Base-by-base conservation (phyloP, 2,329 filamentous ascomycete species). In the Fusarium setosum region DNA sequence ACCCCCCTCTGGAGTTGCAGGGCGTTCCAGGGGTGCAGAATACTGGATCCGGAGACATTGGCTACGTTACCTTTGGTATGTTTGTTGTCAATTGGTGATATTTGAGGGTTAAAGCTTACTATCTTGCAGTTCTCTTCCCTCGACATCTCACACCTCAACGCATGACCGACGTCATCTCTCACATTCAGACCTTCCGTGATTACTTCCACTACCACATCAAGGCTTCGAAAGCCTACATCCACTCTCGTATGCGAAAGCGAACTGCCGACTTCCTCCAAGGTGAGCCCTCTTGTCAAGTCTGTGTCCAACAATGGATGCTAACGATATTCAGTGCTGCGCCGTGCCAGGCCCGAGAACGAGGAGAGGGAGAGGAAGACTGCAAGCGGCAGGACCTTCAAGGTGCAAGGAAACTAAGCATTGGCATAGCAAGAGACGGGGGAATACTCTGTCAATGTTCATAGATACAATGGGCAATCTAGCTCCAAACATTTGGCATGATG, bases 201-300 rank as follows among this genome's bases (percentile, higher is more conserved):
- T 99, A 99, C 81, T 99, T 99, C 86, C 96, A 99, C 80, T 99
- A 99, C 80, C 96, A 99, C 81, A 99, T 99, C 82, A 99, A 99
- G 83, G 96, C 96, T 26, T 97, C 94, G 65, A 99, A 99, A 85
- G 96, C 96, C 52, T 99, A 97, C 76, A 99, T 99, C 69, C 96
- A 99, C 85, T 96, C 94, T 31, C 89, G 96, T 74, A 99, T 99
- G 96, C 90, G 96, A 77, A 93, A 95, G 84, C 89, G 96, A 78
- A 99, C 96, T 10, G 96, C 96, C 48, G 96, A 99, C 79, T 99
- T 99, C 84, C 88, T 99, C 58, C 96, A 99, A 87, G 93, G 93
- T 95, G 83, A 76, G 85, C 71, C 31, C 23, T n/a, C 6, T 24
- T n/a, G 7, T 18, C 12, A 10, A 13, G 4, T 2, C n/a, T 2